Conservation (phyloP, 2,329 filamentous ascomycete species). For the Aspergillus pseudotamarii region DNA sequence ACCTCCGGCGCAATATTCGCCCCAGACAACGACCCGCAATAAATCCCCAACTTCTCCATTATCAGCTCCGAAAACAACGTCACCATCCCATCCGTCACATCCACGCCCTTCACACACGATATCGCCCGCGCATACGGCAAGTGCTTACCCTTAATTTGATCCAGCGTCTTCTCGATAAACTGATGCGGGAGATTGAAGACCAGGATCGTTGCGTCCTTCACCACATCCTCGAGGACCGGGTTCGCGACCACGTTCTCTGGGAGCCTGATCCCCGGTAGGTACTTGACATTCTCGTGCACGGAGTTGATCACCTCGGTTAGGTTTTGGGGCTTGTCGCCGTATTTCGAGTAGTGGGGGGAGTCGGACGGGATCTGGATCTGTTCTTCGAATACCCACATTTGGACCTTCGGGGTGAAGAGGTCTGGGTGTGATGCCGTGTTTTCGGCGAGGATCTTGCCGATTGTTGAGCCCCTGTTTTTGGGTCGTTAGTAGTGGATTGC, state of each 20-base stretch:
- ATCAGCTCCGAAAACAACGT: conserved; percentile 89
- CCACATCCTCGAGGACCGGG: conserved; percentile 60
- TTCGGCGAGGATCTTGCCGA: conserved; percentile 91
- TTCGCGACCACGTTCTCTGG: conserved; percentile 63
- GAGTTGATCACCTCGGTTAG: conserved; percentile 86
- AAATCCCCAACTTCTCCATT: conserved; percentile 82
- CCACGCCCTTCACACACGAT: conserved; percentile 93
- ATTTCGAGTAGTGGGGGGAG: conserved; percentile 69
- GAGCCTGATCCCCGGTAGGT: conserved; percentile 79
- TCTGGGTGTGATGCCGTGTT: conserved; percentile 75
- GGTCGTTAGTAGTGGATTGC: not conserved
- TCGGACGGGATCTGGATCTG: conserved; percentile 77
- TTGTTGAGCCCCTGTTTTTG: conserved; percentile 77
- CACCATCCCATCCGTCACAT: conserved; percentile 79
- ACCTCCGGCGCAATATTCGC: conserved; percentile 93
- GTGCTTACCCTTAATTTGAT: conserved; percentile 78
- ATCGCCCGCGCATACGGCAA: conserved; percentile 85
- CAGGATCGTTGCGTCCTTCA: conserved; percentile 78
- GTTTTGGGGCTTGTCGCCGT: conserved; percentile 71
- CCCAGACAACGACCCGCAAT: conserved; percentile 87
- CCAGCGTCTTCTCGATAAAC: conserved; percentile 54
- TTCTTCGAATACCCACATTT: conserved; percentile 56
- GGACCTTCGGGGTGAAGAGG: conserved; percentile 71
- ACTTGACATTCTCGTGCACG: conserved; percentile 92
- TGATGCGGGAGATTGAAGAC: conserved; percentile 91